These are phyloP conservation scores for Halophytophthora batemanensis DNA, from an alignment of 352 stramenopile genomes.

Conservation along the genomic window DNA sequence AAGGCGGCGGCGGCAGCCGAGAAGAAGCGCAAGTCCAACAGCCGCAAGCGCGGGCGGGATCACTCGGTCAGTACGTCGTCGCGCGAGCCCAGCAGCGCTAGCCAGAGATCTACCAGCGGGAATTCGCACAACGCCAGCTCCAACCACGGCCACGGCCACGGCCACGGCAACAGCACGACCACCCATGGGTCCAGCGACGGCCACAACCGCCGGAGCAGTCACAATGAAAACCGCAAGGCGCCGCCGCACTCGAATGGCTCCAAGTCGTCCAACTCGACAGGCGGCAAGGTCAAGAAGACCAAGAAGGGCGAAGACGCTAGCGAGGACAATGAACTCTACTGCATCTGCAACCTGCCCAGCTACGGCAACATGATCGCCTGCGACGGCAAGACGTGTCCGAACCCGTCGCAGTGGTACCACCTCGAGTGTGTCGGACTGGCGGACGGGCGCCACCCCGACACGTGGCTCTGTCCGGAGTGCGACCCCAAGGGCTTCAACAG, in stretches of 20 bases:
- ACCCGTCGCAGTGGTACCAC: slow-evolving; percentile 88
- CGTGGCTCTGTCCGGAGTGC: slow-evolving; percentile 85
- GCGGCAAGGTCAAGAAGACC: slow-evolving; percentile 47
- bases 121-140: background rate
- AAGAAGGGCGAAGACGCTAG: slow-evolving; percentile 65
- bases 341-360: slow-evolving; percentile 82
- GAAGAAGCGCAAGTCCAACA: slow-evolving; percentile 75
- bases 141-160: slow-evolving; percentile 11
- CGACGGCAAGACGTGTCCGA: slow-evolving; percentile 84
- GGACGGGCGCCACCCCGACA: slow-evolving; percentile 77
- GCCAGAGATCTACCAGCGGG: slow-evolving; percentile 5
- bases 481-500: slow-evolving; percentile 68
- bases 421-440: slow-evolving; percentile 82
- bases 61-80: slow-evolving; percentile 23
- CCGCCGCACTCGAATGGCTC: slow-evolving; percentile 15
- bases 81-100: slow-evolving; percentile 20
- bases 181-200: slow-evolving; percentile 13
- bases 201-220: slow-evolving; percentile 15
- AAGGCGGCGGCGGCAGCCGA: slow-evolving; percentile 31
- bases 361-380: slow-evolving; percentile 90
- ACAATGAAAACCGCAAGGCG: slow-evolving; percentile 27
- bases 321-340: slow-evolving; percentile 88
- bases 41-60: slow-evolving; percentile 70
- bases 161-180: slow-evolving; percentile 12
- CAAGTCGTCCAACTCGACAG: slow-evolving; percentile 19